Base-by-base conservation (phyloP, 208 protist species). In the Trypanosoma boissoni region DNA sequence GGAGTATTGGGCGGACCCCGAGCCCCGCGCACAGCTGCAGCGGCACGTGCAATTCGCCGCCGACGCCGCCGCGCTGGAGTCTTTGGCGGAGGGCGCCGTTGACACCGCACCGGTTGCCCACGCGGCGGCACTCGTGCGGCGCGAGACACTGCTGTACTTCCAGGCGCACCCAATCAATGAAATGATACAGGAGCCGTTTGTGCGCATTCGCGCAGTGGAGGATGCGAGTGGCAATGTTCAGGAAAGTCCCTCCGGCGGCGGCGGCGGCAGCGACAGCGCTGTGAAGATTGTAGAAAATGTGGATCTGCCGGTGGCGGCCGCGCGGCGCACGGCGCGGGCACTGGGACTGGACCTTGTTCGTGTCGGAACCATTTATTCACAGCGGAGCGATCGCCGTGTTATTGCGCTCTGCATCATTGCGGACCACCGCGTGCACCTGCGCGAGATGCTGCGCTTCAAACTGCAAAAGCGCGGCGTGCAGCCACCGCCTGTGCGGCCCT, bases 161-260 rank as follows among this genome's bases (percentile, higher is more conserved):
- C 82, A 92, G 53, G 72, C 78, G 24, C 80, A 92, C 61, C 88
- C 88, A 10, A 88, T 91, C 28, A 94, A 94, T 57, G 88, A 94
- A 64, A 94, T 92, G 84, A 94, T 94, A 37, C 83, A 90, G 54
- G 84, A 92, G 52, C 51, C 74, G 0, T 91, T 85, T 68, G 88
- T 91, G n/a, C 88, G 88, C 28, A 76, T 94, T 31, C 80, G 79
- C 14, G 41, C 74, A 55, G n/a, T 24, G 21, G n/a, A 39, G 16
- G 20, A 44, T 24, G 16, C 32, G 7, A 54, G 36, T 21, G 34
- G 27, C 14, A 32, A 18, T 18, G 27, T 18, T 34, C 71, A 16
- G 10, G 24, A 72, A 49, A 45, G 72, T 61, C 12, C 8, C 58
- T 16, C 34, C 55, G 2, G 43, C 27, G n/a, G 57, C 57, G 16